These are phyloP conservation scores for Russula abietina DNA, from an alignment of 768 basidiomycete genomes.

Conservation along the genomic window DNA sequence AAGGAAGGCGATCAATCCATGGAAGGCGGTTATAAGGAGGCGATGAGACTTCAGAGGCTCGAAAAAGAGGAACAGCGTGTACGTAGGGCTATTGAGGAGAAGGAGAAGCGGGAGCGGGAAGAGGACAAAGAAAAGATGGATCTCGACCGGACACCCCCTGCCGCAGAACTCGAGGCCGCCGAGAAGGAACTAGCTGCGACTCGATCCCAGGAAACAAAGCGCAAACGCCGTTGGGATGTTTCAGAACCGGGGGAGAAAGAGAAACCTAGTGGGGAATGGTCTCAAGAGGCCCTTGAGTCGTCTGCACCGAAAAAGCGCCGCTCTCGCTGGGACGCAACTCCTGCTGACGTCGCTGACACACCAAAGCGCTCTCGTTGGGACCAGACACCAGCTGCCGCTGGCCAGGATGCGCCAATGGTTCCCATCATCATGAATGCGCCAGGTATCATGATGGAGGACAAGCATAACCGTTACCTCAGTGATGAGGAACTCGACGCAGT, in stretches of 20 bases:
- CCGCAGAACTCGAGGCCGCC: slow-evolving; percentile 69
- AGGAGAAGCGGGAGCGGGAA: slow-evolving; percentile 72
- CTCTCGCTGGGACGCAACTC: slow-evolving; percentile 94
- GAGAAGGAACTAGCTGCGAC: slow-evolving; percentile 58
- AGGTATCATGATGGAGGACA: slow-evolving; percentile 81
- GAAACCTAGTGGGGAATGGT: slow-evolving; percentile 58
- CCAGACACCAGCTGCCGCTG: slow-evolving; percentile 70
- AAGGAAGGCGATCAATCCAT: slow-evolving; percentile 59
- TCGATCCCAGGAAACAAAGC: slow-evolving; percentile 44
- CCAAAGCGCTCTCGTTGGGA: slow-evolving; percentile 97
- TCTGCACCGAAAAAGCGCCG: slow-evolving; percentile 85
- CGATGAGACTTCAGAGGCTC: slow-evolving; percentile 84
- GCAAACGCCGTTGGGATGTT: slow-evolving; percentile 81
- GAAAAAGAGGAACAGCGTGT: slow-evolving; percentile 93
- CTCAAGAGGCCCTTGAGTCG: slow-evolving; percentile 65
- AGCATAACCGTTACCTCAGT: slow-evolving; percentile 90
- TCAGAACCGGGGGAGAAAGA: slow-evolving; percentile 55
- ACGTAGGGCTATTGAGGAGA: slow-evolving; percentile 78
- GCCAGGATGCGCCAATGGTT: slow-evolving; percentile 58
- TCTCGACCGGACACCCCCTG: slow-evolving; percentile 86
- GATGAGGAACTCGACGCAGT: slow-evolving; percentile 94
- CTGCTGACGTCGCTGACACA: slow-evolving; percentile 66
- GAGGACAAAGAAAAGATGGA: slow-evolving; percentile 74
- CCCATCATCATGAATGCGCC: slow-evolving; percentile 88
- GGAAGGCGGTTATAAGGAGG: slow-evolving; percentile 92